Conservation (phyloP, 2,329 filamentous ascomycete species). For the Aspergillus sp. region DNA sequence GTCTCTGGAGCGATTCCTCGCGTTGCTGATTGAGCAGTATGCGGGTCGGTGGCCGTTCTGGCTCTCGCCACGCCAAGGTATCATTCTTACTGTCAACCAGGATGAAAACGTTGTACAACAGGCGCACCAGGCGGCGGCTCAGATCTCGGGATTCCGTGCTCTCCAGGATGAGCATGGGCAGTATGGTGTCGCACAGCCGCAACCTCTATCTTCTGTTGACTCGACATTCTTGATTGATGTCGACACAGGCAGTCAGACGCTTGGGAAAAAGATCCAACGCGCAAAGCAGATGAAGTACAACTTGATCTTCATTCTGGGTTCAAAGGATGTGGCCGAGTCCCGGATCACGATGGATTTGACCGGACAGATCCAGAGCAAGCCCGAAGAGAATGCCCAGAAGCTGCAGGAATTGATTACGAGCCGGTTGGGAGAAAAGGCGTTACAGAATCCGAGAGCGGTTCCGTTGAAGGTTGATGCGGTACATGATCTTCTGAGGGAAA, state of each 20-base stretch:
- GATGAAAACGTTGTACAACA: constrained; percentile 47
- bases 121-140: constrained; percentile 50
- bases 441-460: constrained; percentile 36
- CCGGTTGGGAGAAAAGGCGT: constrained; percentile 25
- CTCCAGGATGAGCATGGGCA: constrained; percentile 20
- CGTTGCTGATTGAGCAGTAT: constrained; percentile 80
- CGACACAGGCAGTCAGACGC: constrained; percentile 61
- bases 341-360: constrained; percentile 51
- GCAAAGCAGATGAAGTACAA: constrained; percentile 73
- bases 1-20: constrained; percentile 81
- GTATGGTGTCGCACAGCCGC: constrained; percentile 27
- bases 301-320: constrained; percentile 70
- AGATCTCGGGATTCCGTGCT: constrained; percentile 45
- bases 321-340: constrained; percentile 59
- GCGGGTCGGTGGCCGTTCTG: constrained; percentile 82
- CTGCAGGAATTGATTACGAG: constrained; percentile 28
- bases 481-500: constrained; percentile 35
- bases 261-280: constrained; percentile 69
- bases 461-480: constrained; percentile 38
- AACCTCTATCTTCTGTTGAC: constrained; percentile 48
- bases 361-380: constrained; percentile 44
- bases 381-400: constrained; percentile 26
- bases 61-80: constrained; percentile 77
- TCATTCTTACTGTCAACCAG: constrained; percentile 70
- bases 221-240: constrained; percentile 69